A percentile compares a stretch with the other conserved stretches of the same genome.
Evolutionary conservation across 2,329 filamentous ascomycete genomes (phyloP).

Genomic region (Epichloe gansuensis): DNA sequence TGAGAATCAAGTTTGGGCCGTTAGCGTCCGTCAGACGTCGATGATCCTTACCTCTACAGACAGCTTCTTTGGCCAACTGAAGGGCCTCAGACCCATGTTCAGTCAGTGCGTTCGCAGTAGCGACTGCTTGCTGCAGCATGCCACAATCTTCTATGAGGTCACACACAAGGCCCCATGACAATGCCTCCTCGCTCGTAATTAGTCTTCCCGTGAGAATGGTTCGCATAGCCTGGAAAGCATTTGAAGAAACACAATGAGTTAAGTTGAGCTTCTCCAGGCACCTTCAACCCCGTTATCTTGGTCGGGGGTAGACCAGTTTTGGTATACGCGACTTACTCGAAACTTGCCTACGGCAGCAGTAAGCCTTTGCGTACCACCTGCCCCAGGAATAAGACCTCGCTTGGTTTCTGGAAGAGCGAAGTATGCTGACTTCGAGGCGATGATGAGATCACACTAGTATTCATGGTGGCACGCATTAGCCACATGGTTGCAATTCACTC

Average conservation of each 20-base stretch:
- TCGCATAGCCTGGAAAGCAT: conserved; percentile 15
- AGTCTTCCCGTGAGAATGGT: conserved; percentile 16
- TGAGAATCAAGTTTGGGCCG: not conserved
- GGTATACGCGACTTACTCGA: conserved; percentile 17
- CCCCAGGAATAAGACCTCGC: conserved; percentile 28
- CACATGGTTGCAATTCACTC: conserved; percentile 1
- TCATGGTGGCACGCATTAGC: conserved; percentile 1
- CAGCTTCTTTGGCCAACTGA: conserved; percentile 17
- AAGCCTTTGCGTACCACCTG: conserved; percentile 27
- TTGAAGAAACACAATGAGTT: not conserved
- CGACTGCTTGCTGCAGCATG: conserved; percentile 15
- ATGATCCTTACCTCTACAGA: conserved; percentile 15
- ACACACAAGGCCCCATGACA: conserved; percentile 15
- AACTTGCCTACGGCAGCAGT: conserved; percentile 28
- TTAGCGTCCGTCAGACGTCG: not conserved
- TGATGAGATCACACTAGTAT: conserved; percentile 26
- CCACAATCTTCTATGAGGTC: conserved; percentile 14
- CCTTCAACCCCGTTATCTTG: not conserved
- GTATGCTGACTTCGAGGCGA: conserved; percentile 21
- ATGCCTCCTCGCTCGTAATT: conserved; percentile 15
- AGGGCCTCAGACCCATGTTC: conserved; percentile 13
- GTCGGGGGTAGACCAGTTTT: not conserved
- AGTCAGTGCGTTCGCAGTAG: conserved; percentile 13
- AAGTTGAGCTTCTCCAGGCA: not conserved
- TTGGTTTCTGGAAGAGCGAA: conserved; percentile 28